Percentiles rank a stretch among this genome's conserved stretches.
phyloP scores from a whole-genome alignment of 176 grass and related monocot genomes.

The Paspalum notatum region DNA sequence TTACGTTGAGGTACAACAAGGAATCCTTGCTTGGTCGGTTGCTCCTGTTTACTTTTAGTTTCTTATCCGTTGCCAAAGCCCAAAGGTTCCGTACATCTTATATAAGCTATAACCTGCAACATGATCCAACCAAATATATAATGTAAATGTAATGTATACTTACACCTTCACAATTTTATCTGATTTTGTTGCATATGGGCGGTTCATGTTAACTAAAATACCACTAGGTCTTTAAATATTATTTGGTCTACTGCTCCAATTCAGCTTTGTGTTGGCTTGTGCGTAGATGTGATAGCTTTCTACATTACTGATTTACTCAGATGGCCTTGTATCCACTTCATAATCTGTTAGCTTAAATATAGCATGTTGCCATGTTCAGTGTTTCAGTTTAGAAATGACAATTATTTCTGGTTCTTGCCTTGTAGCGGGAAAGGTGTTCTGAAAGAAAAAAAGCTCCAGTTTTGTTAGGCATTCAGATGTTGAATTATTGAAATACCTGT shows the following conservation, averaged over 20 bases:
- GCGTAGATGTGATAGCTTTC: neutral
- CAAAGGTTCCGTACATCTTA: neutral
- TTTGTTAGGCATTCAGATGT: constrained; percentile 14
- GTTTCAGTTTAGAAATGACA: constrained; percentile 8
- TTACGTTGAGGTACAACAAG: constrained; percentile 46
- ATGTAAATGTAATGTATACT: constrained; percentile 7
- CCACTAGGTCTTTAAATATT: neutral
- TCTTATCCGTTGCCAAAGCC: constrained; percentile 12
- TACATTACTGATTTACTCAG: constrained; percentile 4
- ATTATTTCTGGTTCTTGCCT: constrained; percentile 23
- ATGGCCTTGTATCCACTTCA: neutral
- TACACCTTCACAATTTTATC: constrained; percentile 21
- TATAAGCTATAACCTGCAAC: neutral
- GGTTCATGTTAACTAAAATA: constrained; percentile 19
- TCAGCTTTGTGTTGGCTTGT: neutral
- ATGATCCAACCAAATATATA: constrained; percentile 20
- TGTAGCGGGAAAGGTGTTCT: constrained; percentile 11
- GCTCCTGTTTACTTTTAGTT: constrained; percentile 26
- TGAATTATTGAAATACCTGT: constrained; percentile 43
- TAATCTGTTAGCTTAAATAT: constrained; percentile 38
- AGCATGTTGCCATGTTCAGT: constrained; percentile 20
- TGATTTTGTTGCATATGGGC: neutral
- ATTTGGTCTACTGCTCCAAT: neutral
- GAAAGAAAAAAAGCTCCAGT: neutral
- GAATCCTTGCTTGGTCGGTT: too few species aligned